Conservation (phyloP, 2,329 filamentous ascomycete species). For the Ilyonectria sp. region DNA sequence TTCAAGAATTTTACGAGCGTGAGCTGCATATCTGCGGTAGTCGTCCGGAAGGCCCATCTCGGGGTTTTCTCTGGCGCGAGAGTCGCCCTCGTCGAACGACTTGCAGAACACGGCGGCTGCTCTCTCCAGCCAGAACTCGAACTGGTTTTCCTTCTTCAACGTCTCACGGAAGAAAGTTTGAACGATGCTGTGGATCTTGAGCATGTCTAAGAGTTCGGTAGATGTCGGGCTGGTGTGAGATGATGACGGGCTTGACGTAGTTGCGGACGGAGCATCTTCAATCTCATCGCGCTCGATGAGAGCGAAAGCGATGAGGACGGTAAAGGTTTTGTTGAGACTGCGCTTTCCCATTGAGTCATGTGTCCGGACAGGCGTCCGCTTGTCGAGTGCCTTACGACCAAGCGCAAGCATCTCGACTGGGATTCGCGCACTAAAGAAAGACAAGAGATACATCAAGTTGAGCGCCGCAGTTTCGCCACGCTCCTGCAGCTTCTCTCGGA, state of each 20-base stretch:
- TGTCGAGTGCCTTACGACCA: constrained; percentile 43
- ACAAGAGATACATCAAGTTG: constrained; percentile 45
- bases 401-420: constrained; percentile 46
- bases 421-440: constrained; percentile 42
- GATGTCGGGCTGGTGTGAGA: constrained; percentile 18
- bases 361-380: constrained; percentile 41
- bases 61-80: constrained; percentile 31
- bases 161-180: constrained; percentile 45
- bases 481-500: constrained; percentile 40
- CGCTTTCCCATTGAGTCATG: constrained; percentile 37
- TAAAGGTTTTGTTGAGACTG: constrained; percentile 47
- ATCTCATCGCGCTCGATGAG: constrained; percentile 46
- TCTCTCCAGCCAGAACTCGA: constrained; percentile 44
- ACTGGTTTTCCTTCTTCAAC: constrained; percentile 38
- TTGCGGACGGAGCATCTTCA: constrained; percentile 39
- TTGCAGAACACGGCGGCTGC: constrained; percentile 42
- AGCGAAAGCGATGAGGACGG: constrained; percentile 44
- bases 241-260: constrained; percentile 27
- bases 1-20: constrained; percentile 42
- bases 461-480: constrained; percentile 44
- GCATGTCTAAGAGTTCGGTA: constrained; percentile 40
- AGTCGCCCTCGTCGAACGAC: constrained; percentile 42
- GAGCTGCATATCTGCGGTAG: constrained; percentile 42
- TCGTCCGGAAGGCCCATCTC: constrained; percentile 43
- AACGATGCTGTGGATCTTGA: constrained; percentile 43